phyloP scores from a whole-genome alignment of 1,284 basidiomycete genomes.

The Erythrobasidium hasegawianum region DNA sequence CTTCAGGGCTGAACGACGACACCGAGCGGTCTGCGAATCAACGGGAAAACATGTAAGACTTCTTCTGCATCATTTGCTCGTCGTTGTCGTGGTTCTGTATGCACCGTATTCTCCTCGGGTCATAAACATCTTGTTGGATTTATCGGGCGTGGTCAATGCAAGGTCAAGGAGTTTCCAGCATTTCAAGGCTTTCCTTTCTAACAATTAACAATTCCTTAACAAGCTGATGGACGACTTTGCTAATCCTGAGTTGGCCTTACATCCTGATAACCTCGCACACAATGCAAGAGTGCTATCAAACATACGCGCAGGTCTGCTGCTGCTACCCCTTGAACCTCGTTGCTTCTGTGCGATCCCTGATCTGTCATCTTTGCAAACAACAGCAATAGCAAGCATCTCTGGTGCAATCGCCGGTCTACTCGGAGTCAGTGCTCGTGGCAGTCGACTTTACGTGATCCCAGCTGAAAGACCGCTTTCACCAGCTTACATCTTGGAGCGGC shows the following conservation, averaged over 20 bases:
- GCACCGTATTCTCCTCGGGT: constrained; percentile 30
- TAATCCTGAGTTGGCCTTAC: constrained; percentile 17
- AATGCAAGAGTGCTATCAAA: constrained; percentile 28
- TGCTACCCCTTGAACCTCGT: too few relatives aligned
- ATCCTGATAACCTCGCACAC: constrained; percentile 27
- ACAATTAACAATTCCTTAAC: too few relatives aligned
- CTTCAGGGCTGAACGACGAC: constrained; percentile 34
- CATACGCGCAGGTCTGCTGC: constrained; percentile 24
- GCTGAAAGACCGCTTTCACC: too few relatives aligned
- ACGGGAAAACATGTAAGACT: too few relatives aligned
- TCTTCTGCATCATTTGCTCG: too few relatives aligned
- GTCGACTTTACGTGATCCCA: too few relatives aligned
- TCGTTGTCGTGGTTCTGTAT: too few relatives aligned
- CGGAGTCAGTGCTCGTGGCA: constrained; percentile 7
- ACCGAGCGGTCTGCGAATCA: constrained; percentile 33
- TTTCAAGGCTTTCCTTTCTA: too few relatives aligned
- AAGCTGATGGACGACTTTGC: constrained; percentile 21
- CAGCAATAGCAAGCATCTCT: constrained; percentile 30
- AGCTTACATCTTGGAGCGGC: constrained; percentile 26
- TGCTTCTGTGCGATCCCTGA: too few relatives aligned
- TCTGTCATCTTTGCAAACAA: too few relatives aligned
- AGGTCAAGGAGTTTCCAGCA: background rate
- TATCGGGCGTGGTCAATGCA: background rate
- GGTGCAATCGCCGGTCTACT: constrained; percentile 22
- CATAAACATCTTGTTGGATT: constrained; percentile 25